Percentiles rank a stretch among this genome's conserved stretches.
Evolutionary conservation across 2,329 filamentous ascomycete species (phyloP).

Genomic region (Laburnicola sp.): DNA sequence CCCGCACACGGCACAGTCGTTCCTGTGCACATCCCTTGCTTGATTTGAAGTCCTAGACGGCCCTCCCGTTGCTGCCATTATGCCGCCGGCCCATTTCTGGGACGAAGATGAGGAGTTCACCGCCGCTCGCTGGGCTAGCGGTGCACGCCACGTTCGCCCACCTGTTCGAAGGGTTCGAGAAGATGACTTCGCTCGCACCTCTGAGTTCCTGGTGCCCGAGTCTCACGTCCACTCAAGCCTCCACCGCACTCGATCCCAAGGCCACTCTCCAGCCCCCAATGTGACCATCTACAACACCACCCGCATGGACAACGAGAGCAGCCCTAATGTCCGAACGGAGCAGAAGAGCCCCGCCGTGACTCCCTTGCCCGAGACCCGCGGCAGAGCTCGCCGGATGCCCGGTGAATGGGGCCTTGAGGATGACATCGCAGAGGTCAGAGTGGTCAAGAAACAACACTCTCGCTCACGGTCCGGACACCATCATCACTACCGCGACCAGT

Average conservation of each 20-base stretch:
- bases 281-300: conserved; percentile 54
- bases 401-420: conserved; percentile 43
- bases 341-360: conserved; percentile 31
- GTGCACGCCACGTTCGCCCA: conserved; percentile 39
- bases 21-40: too few species aligned
- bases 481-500: conserved; percentile 20
- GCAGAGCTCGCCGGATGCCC: conserved; percentile 33
- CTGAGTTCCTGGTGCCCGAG: conserved; percentile 37
- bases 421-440: conserved; percentile 37
- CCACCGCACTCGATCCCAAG: conserved; percentile 51
- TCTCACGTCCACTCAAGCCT: conserved; percentile 36
- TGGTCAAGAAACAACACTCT: conserved; percentile 25
- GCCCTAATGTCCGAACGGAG: conserved; percentile 38
- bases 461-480: conserved; percentile 30
- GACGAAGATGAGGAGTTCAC: conserved; percentile 41
- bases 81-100: conserved; percentile 33
- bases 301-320: conserved; percentile 43
- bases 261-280: conserved; percentile 48
- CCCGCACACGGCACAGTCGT: too few species aligned
- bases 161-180: conserved; percentile 22
- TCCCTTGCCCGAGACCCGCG: conserved; percentile 28
- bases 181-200: conserved; percentile 29
- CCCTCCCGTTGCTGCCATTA: too few species aligned
- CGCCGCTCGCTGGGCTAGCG: conserved; percentile 23
- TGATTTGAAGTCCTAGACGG: too few species aligned